Base-by-base conservation (phyloP, 2,329 filamentous ascomycete species). In the Lecanicillium sp. region DNA sequence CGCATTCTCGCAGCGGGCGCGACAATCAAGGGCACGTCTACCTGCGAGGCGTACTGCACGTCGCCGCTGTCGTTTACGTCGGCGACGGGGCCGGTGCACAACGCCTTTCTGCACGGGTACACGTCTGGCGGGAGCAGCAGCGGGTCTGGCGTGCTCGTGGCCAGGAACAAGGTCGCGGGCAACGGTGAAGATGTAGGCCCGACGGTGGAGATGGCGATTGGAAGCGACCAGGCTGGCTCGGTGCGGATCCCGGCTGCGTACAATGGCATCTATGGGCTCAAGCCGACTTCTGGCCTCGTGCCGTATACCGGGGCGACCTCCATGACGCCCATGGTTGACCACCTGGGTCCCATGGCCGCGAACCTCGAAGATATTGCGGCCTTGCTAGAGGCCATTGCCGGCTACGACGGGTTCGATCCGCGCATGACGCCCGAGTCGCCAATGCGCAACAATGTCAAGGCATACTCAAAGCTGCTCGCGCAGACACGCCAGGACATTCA, bases 371-470 rank as follows among this genome's bases (percentile, higher is more conserved):
- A 68, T 30, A 57, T 60, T 33, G 58, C 62, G n/a, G 34, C 53
- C 6, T 44, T 67, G 33, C 49, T 68, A 5, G 43, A 54, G 18
- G 61, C 60, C 5, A 54, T 69, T 37, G 64, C 65, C 3, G 66
- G 66, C 2, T 66, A 61, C 32, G 66, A 69, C 46, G 64, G 63
- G 0, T 55, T 68, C 1, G 66, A 69, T 43, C 49, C 58, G n/a
- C 55, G 63, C 10, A 62, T 60, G 49, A 62, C 54, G 0, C 62
- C 63, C 3, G 62, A 64, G 42, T 56, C 59, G 5, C 62, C 63
- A 7, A 48, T 65, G 14, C 36, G 44, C 12, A 42, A 49, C 5
- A 49, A 59, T 27, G 62, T 66, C 1, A 55, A 55, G 19, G 46
- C 60, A 29, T 68, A 68, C 44, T 37, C 40, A 3, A 20, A 36